These are phyloP conservation scores for Trichoderma afroharzianum DNA, from an alignment of 2,329 filamentous ascomycete species.

Conservation along the genomic window DNA sequence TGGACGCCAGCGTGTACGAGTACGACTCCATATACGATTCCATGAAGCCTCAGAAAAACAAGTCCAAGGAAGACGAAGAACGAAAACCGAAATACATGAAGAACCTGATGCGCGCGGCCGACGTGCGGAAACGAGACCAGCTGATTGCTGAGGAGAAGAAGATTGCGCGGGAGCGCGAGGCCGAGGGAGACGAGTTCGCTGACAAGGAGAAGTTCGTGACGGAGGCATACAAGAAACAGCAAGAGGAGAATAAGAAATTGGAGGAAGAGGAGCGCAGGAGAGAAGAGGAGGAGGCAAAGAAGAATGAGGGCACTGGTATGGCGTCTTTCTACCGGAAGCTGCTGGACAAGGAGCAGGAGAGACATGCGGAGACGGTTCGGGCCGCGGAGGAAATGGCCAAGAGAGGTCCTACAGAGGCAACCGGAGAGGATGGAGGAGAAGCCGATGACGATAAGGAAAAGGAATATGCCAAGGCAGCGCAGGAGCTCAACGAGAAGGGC, in stretches of 20 bases:
- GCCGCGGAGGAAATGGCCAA: constrained; percentile 57
- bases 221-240: constrained; percentile 75
- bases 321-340: constrained; percentile 73
- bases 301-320: constrained; percentile 66
- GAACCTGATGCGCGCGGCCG: constrained; percentile 67
- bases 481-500: constrained; percentile 61
- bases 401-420: constrained; percentile 30
- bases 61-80: constrained; percentile 51
- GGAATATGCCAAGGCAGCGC: constrained; percentile 61
- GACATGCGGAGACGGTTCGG: constrained; percentile 66
- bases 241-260: constrained; percentile 66
- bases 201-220: constrained; percentile 87
- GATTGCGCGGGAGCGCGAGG: constrained; percentile 71
- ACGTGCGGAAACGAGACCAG: constrained; percentile 72
- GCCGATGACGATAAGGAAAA: constrained; percentile 48
- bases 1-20: constrained; percentile 76
- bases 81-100: constrained; percentile 76
- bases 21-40: constrained; percentile 82
- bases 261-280: constrained; percentile 68
- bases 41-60: constrained; percentile 62
- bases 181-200: constrained; percentile 74
- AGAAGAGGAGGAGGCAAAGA: constrained; percentile 62
- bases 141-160: constrained; percentile 77
- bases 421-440: constrained; percentile 33
- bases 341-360: constrained; percentile 65